Base-by-base conservation (phyloP, 345 rosid species). In the Linum usitatissimum region DNA sequence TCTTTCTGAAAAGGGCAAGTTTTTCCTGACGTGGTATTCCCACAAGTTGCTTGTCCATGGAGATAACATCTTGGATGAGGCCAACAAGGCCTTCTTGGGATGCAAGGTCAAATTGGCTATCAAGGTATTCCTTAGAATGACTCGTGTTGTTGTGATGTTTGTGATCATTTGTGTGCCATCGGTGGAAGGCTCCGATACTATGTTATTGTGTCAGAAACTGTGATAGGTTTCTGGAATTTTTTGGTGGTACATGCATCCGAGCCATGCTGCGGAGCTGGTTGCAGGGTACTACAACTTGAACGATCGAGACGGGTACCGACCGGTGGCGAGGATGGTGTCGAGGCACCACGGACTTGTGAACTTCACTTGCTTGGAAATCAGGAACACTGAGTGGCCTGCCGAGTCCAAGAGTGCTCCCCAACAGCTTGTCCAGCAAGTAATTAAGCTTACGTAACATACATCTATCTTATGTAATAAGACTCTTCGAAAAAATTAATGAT, bases 321-420 rank as follows among this genome's bases (percentile, higher is more conserved):
- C 87, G 0, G 81, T 85, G 8, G 87, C 96, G 9, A 83, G 81
- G 76, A 85, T 86, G 79, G 71, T 91, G 57, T 77, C 80, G 31
- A 77, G 90, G 72, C 95, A 86, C 68, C 63, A 74, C 30, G 92
- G 80, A 56, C 73, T 85, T 60, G 61, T 88, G 65, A 88, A 88
- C 66, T 88, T 85, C 76, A 88, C 95, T 17, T 88, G 96, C 66
- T 79, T 91, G 19, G 95, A 91, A 75, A 86, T 91, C 96, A 80
- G 65, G 70, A 63, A 91, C 81, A 61, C 76, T 1, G 95, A 91
- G 21, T 90, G 85, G 30, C 70, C 62, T 30, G 80, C 74, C 40
- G 61, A 62, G 18, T 83, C 96, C 53, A 82, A 86, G 75, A 77
- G 90, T 53, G 92, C 78, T 62, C 88, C 96, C 61, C 83, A 88